These are phyloP conservation scores for Larix kaempferi DNA, from an alignment of 75 land plant species.

Conservation along the genomic window DNA sequence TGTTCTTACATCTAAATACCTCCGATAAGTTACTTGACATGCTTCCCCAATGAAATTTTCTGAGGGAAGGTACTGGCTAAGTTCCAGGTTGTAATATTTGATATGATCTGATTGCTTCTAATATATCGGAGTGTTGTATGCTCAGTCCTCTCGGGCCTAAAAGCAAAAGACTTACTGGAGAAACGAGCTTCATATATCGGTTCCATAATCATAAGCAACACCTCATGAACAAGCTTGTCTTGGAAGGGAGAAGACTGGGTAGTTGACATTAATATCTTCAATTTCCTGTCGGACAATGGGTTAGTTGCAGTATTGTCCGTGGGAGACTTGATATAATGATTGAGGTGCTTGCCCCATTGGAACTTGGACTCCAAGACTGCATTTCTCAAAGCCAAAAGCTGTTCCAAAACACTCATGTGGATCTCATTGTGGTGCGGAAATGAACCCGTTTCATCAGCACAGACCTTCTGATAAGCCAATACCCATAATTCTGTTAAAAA, in stretches of 20 bases:
- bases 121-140: slow-evolving; percentile 69
- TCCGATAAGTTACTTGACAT: too few species aligned
- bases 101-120: slow-evolving; percentile 45
- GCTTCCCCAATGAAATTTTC: too few species aligned
- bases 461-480: slow-evolving; percentile 74
- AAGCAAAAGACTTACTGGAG: slow-evolving; percentile 68
- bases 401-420: slow-evolving; percentile 29
- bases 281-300: slow-evolving; percentile 61
- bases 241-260: slow-evolving; percentile 66
- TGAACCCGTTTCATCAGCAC: slow-evolving; percentile 60
- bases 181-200: slow-evolving; percentile 74
- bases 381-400: slow-evolving; percentile 47
- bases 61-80: too few species aligned
- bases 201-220: slow-evolving; percentile 77
- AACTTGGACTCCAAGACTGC: slow-evolving; percentile 68
- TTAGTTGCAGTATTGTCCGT: slow-evolving; percentile 43
- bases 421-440: slow-evolving; percentile 45
- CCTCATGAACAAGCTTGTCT: slow-evolving; percentile 81
- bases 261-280: slow-evolving; percentile 39
- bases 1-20: too few species aligned
- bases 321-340: slow-evolving; percentile 60
- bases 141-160: slow-evolving; percentile 75
- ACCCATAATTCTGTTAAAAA: too few species aligned
- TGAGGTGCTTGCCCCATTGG: slow-evolving; percentile 66
- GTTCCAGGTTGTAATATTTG: too few species aligned